Evolutionary conservation across 2,329 filamentous ascomycete genomes (phyloP).

Genomic region (Fusarium chaquense): DNA sequence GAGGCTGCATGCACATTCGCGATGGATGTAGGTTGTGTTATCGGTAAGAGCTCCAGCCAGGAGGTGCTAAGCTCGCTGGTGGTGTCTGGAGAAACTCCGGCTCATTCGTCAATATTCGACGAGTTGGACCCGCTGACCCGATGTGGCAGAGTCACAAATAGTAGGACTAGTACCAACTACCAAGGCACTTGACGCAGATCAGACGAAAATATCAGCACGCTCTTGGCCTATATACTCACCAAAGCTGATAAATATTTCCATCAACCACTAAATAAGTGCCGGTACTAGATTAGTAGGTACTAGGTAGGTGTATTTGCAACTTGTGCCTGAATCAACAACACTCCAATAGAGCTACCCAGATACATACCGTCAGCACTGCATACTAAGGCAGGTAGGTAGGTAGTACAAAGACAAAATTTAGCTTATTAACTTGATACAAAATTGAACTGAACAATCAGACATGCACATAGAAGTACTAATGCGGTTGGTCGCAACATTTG

Average conservation of each 20-base stretch:
- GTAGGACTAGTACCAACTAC: too few relatives aligned
- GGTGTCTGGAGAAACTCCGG: constrained; percentile 40
- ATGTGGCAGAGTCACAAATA: too few relatives aligned
- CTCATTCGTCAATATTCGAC: background rate
- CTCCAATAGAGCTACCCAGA: background rate
- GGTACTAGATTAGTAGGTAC: background rate
- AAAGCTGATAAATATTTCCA: too few relatives aligned
- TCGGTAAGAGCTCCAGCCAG: constrained; percentile 10
- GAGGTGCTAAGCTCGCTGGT: constrained; percentile 6
- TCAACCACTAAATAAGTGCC: too few relatives aligned
- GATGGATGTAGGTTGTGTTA: constrained; percentile 4
- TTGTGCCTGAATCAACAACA: background rate
- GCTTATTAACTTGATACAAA: background rate
- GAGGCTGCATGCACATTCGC: constrained; percentile 4
- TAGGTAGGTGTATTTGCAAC: background rate
- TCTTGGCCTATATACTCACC: too few relatives aligned
- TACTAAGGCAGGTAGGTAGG: background rate
- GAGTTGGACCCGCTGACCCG: background rate
- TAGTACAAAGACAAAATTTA: background rate
- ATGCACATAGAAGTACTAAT: too few relatives aligned
- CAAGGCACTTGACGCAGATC: too few relatives aligned
- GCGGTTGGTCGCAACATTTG: too few relatives aligned
- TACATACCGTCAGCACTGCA: background rate
- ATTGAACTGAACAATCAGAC: background rate
- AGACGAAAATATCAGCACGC: too few relatives aligned